These are phyloP conservation scores for Globisporangium carolinianum DNA, from an alignment of 352 stramenopile genomes.

Conservation along the genomic window DNA sequence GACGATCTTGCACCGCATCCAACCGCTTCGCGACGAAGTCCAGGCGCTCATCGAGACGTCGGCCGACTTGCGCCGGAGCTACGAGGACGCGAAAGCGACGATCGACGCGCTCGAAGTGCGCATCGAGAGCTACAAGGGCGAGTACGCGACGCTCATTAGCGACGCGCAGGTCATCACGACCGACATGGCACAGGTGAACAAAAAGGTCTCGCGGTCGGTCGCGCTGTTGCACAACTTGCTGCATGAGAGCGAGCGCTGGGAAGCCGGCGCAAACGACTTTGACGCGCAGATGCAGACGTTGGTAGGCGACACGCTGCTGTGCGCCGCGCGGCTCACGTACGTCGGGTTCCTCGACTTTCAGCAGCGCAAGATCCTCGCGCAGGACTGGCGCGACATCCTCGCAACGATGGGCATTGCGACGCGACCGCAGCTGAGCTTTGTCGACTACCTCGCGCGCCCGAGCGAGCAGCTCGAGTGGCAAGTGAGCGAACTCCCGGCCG, in stretches of 20 bases:
- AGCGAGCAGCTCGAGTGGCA: constrained; percentile 94
- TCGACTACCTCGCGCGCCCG: constrained; percentile 95
- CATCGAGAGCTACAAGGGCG: constrained; percentile 97
- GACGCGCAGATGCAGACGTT: constrained; percentile 95
- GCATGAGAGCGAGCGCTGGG: constrained; percentile 98
- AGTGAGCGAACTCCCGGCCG: constrained; percentile 93
- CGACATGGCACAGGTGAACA: constrained; percentile 97
- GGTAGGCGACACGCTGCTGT: constrained; percentile 95
- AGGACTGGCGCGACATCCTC: constrained; percentile 94
- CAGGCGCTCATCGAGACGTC: constrained; percentile 94
- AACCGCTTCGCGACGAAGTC: constrained; percentile 98
- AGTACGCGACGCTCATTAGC: constrained; percentile 98
- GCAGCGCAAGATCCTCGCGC: constrained; percentile 90
- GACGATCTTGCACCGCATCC: constrained; percentile 97
- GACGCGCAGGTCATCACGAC: constrained; percentile 97
- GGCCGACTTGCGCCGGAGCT: constrained; percentile 87
- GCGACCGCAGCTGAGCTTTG: constrained; percentile 82
- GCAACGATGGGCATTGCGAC: constrained; percentile 89
- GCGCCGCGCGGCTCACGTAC: constrained; percentile 98
- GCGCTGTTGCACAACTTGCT: constrained; percentile 97
- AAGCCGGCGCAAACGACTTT: constrained; percentile 95
- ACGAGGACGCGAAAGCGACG: constrained; percentile 90
- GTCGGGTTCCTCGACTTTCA: constrained; percentile 98
- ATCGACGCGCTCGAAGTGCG: constrained; percentile 93
- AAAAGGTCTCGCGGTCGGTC: constrained; percentile 96